Evolutionary conservation across 2,329 filamentous ascomycete genomes (phyloP), one percentile per base, ranked within the genome.

Genomic region (Diaporthe longicolla): DNA sequence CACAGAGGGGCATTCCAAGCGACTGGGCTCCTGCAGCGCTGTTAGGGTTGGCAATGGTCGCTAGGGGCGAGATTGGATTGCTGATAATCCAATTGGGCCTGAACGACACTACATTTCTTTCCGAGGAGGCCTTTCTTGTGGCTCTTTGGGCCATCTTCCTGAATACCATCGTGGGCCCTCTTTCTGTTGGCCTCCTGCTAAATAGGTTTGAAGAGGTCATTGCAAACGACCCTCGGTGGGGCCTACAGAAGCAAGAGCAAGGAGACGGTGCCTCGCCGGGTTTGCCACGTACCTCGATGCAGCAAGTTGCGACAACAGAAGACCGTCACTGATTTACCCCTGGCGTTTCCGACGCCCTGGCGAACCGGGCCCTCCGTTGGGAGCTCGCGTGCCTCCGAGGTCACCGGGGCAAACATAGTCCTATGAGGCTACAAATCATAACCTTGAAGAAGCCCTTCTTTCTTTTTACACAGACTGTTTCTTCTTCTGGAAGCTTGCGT

Each of bases 51-150:
- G 90, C 89, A 6, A 91, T 92, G 89, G 86, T 89, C 0, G 87
- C 89, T 0, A 84, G 90, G 35, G 90, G 90, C 5, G 90, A 92
- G 77, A 89, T 92, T 37, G 90, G 89, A 0, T 90, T 91, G 75
- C 81, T 92, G 48, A 90, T 92, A 75, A 78, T 79, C 32, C 77
- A 79, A 69, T 74, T 79, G 32, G 78, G 78, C 21, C 76, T 78
- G 61, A 79, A 79, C 66, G 72, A 78, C 48, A 79, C 78, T 17
- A 87, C 87, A 6, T 87, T 87, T 0, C 80, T 92, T 1, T 89
- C 89, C 0, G 84, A 89, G 76, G 85, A 88, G 48, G 83, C 88
- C 0, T 90, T 89, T 74, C 79, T 90, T 4, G 82, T 89, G 0
- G 85, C 87, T 1, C 88, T 87, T 0, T 90, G 88, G 89, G 88